These are phyloP conservation scores for Cardiospermum halicacabum DNA, from an alignment of 345 rosid genomes.

Conservation along the genomic window DNA sequence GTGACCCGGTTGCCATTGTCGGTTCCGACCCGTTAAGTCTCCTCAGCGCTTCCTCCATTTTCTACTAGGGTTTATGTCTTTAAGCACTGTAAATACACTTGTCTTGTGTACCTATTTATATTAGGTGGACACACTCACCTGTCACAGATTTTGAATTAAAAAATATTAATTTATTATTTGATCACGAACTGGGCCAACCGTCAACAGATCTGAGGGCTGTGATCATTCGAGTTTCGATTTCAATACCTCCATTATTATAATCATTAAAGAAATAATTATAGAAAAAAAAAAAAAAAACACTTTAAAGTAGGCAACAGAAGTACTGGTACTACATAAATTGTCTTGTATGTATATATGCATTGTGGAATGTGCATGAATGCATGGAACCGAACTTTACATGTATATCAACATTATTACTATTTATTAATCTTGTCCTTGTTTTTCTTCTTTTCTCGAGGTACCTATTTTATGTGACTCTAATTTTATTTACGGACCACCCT, in stretches of 20 bases:
- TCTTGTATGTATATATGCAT: neutral
- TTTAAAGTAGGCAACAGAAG: too few relatives aligned
- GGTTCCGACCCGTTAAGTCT: constrained; percentile 31
- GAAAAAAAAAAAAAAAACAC: neutral
- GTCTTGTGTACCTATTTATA: too few relatives aligned
- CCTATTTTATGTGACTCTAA: neutral
- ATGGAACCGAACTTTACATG: neutral
- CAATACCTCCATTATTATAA: neutral
- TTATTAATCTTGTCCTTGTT: neutral
- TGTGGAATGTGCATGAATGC: neutral
- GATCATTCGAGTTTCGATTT: neutral
- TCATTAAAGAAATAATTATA: too few relatives aligned
- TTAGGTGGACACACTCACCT: too few relatives aligned
- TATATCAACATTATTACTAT: too few relatives aligned
- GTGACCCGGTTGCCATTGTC: constrained; percentile 11
- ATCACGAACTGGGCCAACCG: constrained; percentile 18
- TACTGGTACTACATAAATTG: too few relatives aligned
- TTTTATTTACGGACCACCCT: neutral
- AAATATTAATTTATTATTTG: too few relatives aligned
- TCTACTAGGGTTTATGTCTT: too few relatives aligned
- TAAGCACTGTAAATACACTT: too few relatives aligned
- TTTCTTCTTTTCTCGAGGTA: constrained; percentile 1
- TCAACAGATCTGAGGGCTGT: neutral
- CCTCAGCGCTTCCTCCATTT: constrained; percentile 75
- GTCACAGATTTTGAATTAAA: too few relatives aligned